Conservation (phyloP, 192 early-diverging fungal genomes). For the Spizellomyces punctatus region DNA sequence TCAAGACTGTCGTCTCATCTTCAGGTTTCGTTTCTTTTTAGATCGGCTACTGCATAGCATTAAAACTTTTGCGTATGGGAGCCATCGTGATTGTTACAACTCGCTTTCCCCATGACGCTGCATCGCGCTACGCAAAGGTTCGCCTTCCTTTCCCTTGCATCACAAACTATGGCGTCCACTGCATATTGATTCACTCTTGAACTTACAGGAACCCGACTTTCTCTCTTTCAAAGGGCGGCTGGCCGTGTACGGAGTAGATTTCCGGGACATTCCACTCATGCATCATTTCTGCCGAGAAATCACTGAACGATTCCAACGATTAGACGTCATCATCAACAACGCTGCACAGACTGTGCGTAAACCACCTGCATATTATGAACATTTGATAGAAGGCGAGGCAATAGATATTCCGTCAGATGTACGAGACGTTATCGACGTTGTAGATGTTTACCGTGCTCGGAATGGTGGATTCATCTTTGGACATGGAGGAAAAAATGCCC, state of each 20-base stretch:
- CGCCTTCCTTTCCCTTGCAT: background rate
- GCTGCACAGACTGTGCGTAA: constrained; percentile 63
- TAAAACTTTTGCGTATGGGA: constrained; percentile 59
- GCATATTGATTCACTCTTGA: too few relatives aligned
- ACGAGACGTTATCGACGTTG: constrained; percentile 35
- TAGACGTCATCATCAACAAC: constrained; percentile 64
- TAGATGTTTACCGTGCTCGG: constrained; percentile 41
- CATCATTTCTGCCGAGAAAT: constrained; percentile 54
- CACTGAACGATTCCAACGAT: constrained; percentile 38
- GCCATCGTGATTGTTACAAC: constrained; percentile 58
- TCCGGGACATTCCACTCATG: constrained; percentile 55
- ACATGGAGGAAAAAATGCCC: constrained; percentile 20
- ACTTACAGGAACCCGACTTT: constrained; percentile 43
- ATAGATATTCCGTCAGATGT: constrained; percentile 26
- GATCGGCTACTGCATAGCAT: constrained; percentile 58
- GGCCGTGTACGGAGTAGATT: constrained; percentile 57
- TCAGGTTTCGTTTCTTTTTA: constrained; percentile 19
- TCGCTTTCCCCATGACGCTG: constrained; percentile 57
- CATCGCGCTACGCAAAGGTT: constrained; percentile 44
- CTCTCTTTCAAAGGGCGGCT: constrained; percentile 38
- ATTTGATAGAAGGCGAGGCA: constrained; percentile 50
- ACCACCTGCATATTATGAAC: constrained; percentile 58
- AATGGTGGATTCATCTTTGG: constrained; percentile 44
- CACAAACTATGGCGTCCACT: too few relatives aligned
- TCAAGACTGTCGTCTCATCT: background rate